Percentiles rank a stretch among this genome's conserved stretches.
Conservation (phyloP, 2,329 filamentous ascomycete species). For the Neofusicoccum cordaticola region DNA sequence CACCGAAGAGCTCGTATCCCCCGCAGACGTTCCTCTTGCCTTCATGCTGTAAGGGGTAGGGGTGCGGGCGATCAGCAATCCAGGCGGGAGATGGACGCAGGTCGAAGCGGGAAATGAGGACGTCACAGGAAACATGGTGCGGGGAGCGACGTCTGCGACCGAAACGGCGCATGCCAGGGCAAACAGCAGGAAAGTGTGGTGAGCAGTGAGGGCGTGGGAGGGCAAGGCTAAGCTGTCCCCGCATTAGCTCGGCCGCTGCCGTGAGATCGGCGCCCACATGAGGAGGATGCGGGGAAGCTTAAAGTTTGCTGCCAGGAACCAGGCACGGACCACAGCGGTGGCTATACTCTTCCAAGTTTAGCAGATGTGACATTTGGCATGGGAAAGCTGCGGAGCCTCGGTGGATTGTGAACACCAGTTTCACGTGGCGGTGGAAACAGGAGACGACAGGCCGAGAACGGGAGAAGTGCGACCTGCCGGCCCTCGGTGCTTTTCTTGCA, state of each 20-base stretch:
- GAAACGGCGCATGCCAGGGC: neutral
- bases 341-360: neutral
- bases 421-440: neutral
- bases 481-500: neutral
- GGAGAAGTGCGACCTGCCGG: neutral
- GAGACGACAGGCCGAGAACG: neutral
- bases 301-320: conserved; percentile 18
- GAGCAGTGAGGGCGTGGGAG: neutral
- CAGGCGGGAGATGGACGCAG: neutral
- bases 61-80: neutral
- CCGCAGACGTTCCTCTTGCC: neutral
- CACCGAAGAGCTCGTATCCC: neutral
- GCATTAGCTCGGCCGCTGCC: conserved; percentile 1
- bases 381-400: conserved; percentile 4
- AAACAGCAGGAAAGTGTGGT: neutral
- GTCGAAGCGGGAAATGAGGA: neutral
- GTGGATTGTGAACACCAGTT: conserved; percentile 6
- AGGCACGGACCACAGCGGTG: conserved; percentile 12
- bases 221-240: neutral
- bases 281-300: conserved; percentile 19
- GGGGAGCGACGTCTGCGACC: neutral
- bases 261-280: neutral
- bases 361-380: neutral
- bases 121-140: neutral
- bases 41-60: neutral